Percentiles rank a stretch among this genome's conserved stretches.
Evolutionary conservation across 1,284 basidiomycete species (phyloP).

Genomic region (Irpex lacteus): DNA sequence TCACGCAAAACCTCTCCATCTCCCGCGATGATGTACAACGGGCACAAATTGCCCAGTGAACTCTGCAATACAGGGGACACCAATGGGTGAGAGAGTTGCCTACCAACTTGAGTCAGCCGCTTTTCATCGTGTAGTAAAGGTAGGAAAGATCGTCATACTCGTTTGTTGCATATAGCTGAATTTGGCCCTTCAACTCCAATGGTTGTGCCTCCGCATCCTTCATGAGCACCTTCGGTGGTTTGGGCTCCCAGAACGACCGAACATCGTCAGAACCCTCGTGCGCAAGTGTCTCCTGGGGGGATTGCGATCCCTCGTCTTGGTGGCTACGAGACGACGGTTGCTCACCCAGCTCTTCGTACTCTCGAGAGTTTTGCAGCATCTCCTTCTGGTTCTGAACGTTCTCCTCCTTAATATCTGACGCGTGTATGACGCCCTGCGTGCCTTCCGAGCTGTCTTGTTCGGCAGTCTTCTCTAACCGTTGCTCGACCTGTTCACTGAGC

Average conservation of each 20-base stretch:
- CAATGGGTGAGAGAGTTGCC: conserved; percentile 77
- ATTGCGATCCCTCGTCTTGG: neutral
- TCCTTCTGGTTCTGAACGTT: conserved; percentile 34
- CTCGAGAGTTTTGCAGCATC: conserved; percentile 28
- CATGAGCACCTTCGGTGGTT: conserved; percentile 60
- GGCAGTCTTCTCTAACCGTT: conserved; percentile 16
- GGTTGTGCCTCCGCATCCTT: conserved; percentile 43
- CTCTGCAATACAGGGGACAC: conserved; percentile 77
- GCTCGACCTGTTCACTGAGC: conserved; percentile 22
- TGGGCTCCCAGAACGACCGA: conserved; percentile 43
- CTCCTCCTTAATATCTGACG: conserved; percentile 21
- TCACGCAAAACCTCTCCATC: conserved; percentile 81
- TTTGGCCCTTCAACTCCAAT: conserved; percentile 60
- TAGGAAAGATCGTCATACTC: conserved; percentile 38
- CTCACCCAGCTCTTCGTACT: neutral
- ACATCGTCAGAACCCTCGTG: neutral
- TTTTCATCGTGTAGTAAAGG: neutral
- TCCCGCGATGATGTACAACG: conserved; percentile 77
- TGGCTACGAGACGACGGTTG: neutral
- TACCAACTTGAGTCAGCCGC: conserved; percentile 23
- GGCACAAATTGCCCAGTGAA: conserved; percentile 82
- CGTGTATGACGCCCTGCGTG: conserved; percentile 13
- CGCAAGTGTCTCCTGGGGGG: neutral
- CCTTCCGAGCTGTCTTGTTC: conserved; percentile 7
- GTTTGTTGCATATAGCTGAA: conserved; percentile 83